Base-by-base conservation (phyloP, 2,329 filamentous ascomycete genomes). In the Calonectria ilicicola region DNA sequence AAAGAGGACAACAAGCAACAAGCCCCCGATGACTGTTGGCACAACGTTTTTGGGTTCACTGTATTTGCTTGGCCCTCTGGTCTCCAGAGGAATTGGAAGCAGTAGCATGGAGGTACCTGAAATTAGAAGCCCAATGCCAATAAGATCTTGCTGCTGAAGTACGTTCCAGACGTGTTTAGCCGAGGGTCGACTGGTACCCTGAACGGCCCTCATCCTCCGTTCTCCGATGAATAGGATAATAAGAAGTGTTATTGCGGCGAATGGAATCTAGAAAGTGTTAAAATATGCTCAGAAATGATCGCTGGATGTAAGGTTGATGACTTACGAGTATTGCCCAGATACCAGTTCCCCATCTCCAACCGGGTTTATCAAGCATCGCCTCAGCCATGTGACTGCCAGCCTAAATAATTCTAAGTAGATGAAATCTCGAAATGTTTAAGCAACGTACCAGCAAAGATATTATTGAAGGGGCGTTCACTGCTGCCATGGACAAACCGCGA, bases 271-370 rank as follows among this genome's bases (percentile, higher is more conserved):
- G 15, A 38, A 3, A 56, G 12, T 14, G 29, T 56, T 12, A 26
- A 23, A 5, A 5, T 15, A 21, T 32, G 2, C 5, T 26, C 7
- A 7, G 9, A 2, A 14, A 15, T 7, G 2, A 40, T 26, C 2
- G 10, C n/a, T 6, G 21, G 3, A 9, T 8, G 9, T 15, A 23
- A 21, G 4, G 4, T 3, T 23, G 21, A 35, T 19, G 21, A 26
- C 53, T 38, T 26, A 58, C 53, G 7, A 58, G 21, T 21, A 3
- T 12, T 7, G 53, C 32, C 53, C 53, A 58, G 32, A 58, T 26
- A n/a, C 53, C 32, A 3, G 53, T 58, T 58, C 53, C 53, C 53
- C 53, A 58, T 58, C 53, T 58, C 53, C 53, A 58, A 23, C 53
- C 53, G 15, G 38, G 14, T 5, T 15, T 38, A 8, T 58, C 2